These are phyloP conservation scores for Nicotiana otophora DNA, from an alignment of 257 asterid genomes.

Conservation along the genomic window DNA sequence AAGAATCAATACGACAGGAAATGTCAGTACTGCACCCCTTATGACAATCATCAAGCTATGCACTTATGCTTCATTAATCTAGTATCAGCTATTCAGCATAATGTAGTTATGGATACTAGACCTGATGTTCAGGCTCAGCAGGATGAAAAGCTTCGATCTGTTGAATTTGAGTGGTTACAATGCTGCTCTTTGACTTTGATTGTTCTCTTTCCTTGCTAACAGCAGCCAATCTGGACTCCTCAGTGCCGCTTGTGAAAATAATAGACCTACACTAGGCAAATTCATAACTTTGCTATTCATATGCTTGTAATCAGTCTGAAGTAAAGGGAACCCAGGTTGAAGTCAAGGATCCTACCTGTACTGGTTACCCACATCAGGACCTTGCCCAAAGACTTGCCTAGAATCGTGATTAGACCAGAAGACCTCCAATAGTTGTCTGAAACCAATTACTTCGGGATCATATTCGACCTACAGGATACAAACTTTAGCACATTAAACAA, in stretches of 20 bases:
- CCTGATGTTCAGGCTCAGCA: slow-evolving; percentile 99
- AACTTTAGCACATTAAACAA: neutral
- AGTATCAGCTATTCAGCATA: neutral
- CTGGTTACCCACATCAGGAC: slow-evolving; percentile 96
- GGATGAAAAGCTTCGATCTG: slow-evolving; percentile 61
- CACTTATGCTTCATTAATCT: too few species aligned
- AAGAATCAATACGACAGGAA: neutral
- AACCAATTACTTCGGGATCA: slow-evolving; percentile 54
- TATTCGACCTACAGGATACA: slow-evolving; percentile 67
- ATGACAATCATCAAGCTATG: too few species aligned
- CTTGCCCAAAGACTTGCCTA: slow-evolving; percentile 97
- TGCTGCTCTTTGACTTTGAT: slow-evolving; percentile 62
- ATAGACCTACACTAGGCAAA: slow-evolving; percentile 58
- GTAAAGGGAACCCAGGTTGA: slow-evolving; percentile 5
- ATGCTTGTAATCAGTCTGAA: slow-evolving; percentile 4
- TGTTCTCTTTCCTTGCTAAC: slow-evolving; percentile 95
- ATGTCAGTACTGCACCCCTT: neutral
- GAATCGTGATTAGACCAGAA: slow-evolving; percentile 91
- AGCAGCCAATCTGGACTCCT: slow-evolving; percentile 84
- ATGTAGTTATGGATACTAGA: slow-evolving; percentile 13
- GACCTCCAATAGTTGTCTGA: slow-evolving; percentile 76
- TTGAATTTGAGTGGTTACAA: slow-evolving; percentile 86
- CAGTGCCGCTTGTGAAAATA: slow-evolving; percentile 78
- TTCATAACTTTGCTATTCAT: slow-evolving; percentile 14
- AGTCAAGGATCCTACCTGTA: slow-evolving; percentile 53